phyloP scores from a whole-genome alignment of 73 alveolate species.

The Tetrahymena borealis region DNA sequence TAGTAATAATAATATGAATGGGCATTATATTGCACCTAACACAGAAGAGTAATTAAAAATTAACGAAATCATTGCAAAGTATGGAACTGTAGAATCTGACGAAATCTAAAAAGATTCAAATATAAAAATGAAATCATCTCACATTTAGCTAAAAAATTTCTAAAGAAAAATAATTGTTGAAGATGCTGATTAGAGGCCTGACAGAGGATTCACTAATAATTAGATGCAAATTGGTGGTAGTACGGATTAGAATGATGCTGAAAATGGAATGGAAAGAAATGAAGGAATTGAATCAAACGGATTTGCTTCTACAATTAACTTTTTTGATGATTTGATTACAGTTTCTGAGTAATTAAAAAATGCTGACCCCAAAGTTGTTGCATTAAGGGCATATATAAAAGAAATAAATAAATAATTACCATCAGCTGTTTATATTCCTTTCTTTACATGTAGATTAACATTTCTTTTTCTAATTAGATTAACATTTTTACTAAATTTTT shows the following conservation, averaged over 20 bases:
- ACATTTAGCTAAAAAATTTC: not conserved
- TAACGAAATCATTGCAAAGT: not conserved
- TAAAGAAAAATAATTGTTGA: not conserved
- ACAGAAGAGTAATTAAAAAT: not conserved
- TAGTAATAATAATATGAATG: not conserved
- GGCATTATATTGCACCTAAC: not conserved
- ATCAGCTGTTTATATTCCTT: constrained; percentile 69
- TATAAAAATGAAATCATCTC: not conserved
- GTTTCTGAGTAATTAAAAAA: not conserved
- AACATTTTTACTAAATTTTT: constrained; percentile 6
- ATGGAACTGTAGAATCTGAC: not conserved
- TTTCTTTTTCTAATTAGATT: constrained; percentile 65
- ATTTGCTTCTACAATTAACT: constrained; percentile 30
- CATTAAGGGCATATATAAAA: constrained; percentile 39
- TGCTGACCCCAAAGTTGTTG: constrained; percentile 26
- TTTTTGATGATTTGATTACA: constrained; percentile 25
- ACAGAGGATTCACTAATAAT: not conserved
- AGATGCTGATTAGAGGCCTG: not conserved
- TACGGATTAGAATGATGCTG: not conserved
- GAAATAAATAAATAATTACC: constrained; percentile 54
- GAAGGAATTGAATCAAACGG: constrained; percentile 3
- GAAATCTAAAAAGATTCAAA: not conserved
- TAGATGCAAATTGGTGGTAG: not conserved
- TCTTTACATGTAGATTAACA: constrained; percentile 31
- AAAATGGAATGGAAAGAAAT: not conserved